Evolutionary conservation across 2,329 filamentous ascomycete genomes (phyloP).

Genomic region (Colletotrichum noveboracense): DNA sequence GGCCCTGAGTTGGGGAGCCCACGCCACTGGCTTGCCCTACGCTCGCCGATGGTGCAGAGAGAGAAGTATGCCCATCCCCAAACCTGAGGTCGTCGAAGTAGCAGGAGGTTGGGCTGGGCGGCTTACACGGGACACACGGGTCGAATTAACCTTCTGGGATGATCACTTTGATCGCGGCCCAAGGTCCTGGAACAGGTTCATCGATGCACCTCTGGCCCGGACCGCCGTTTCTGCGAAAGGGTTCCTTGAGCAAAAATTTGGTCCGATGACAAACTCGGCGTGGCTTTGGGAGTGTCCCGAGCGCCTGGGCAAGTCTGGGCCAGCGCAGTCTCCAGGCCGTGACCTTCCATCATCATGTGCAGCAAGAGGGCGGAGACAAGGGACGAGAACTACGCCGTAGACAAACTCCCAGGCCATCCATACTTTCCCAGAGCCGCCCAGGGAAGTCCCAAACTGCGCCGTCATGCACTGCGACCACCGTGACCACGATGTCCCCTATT

Average conservation of each 20-base stretch:
- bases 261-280: conserved; percentile 7
- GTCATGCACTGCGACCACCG: not conserved
- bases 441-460: not conserved
- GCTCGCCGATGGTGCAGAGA: not conserved
- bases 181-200: conserved; percentile 1
- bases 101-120: not conserved
- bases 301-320: conserved; percentile 1
- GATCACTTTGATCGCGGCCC: conserved; percentile 8
- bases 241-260: not conserved
- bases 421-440: not conserved
- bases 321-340: conserved; percentile 3
- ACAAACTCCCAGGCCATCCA: not conserved
- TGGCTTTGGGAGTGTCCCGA: not conserved
- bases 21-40: not conserved
- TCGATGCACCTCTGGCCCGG: conserved; percentile 6
- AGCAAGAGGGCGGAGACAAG: not conserved
- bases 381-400: not conserved
- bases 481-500: conserved; percentile 7
- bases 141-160: conserved; percentile 13
- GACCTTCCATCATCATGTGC: conserved; percentile 1
- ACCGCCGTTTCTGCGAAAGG: not conserved
- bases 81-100: not conserved
- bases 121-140: not conserved
- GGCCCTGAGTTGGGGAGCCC: not conserved
- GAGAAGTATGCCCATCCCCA: not conserved